A percentile compares a stretch with the other conserved stretches of the same genome.
Evolutionary conservation across 2,329 filamentous ascomycete genomes (phyloP).

Genomic region (Fusarium proliferatum): DNA sequence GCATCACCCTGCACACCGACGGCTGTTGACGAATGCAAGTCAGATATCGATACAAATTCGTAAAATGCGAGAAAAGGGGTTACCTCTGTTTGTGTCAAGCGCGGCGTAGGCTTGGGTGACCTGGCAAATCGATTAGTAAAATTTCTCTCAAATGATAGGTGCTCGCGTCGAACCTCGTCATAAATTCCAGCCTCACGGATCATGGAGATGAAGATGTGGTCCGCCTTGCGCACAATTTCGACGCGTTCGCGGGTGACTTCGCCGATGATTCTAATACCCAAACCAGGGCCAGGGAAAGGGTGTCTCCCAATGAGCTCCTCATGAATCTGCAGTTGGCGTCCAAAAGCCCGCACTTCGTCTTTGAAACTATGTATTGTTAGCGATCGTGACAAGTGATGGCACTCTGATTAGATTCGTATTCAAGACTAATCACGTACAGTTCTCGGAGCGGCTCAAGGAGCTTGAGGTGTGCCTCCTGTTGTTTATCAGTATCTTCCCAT

Average conservation of each 20-base stretch:
- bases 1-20: conserved; percentile 48
- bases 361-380: conserved; percentile 67
- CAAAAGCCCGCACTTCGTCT: conserved; percentile 69
- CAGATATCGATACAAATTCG: conserved; percentile 12
- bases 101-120: conserved; percentile 46
- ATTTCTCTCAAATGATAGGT: neutral
- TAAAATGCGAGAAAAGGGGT: neutral
- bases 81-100: conserved; percentile 39
- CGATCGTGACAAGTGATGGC: neutral
- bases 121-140: conserved; percentile 14
- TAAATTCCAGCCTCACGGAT: conserved; percentile 75
- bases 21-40: conserved; percentile 39
- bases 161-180: conserved; percentile 37
- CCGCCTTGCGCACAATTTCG: conserved; percentile 75
- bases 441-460: conserved; percentile 52
- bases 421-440: conserved; percentile 53
- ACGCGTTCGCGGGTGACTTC: conserved; percentile 83
- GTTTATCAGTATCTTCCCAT: conserved; percentile 17
- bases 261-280: neutral
- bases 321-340: conserved; percentile 48
- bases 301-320: conserved; percentile 58
- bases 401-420: neutral
- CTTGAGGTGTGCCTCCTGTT: conserved; percentile 42
- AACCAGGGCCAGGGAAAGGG: conserved; percentile 70
- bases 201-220: conserved; percentile 79